A percentile compares a stretch with the other conserved stretches of the same genome.
These are phyloP conservation scores for Datisca glomerata DNA, from an alignment of 306 rosid species.

Conservation along the genomic window DNA sequence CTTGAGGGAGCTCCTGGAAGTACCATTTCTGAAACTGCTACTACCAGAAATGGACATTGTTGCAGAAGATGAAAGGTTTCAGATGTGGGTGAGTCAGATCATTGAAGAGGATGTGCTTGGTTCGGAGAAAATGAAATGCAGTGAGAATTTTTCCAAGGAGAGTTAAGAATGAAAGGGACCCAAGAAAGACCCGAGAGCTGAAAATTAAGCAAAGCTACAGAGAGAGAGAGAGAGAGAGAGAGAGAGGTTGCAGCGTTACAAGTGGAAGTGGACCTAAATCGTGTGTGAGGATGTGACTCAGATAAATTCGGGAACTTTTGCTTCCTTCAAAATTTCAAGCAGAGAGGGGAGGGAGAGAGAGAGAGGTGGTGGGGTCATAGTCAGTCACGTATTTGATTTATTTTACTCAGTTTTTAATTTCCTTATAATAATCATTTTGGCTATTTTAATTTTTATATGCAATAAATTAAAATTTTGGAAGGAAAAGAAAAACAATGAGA, in stretches of 20 bases:
- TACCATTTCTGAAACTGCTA: slow-evolving; percentile 36
- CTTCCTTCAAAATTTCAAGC: slow-evolving; percentile 11
- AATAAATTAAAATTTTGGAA: too few relatives aligned
- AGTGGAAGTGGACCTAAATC: slow-evolving; percentile 23
- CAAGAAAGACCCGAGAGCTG: slow-evolving; percentile 11
- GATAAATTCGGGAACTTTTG: slow-evolving; percentile 24
- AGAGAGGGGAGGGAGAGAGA: not conserved
- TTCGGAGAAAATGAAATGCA: slow-evolving; percentile 3
- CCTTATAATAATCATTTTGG: too few relatives aligned
- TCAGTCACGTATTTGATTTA: slow-evolving; percentile 2
- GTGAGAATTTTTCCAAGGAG: not conserved
- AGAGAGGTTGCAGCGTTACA: not conserved
- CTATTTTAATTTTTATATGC: too few relatives aligned
- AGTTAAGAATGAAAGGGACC: slow-evolving; percentile 2
- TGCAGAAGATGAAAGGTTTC: not conserved
- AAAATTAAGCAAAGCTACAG: slow-evolving; percentile 12
- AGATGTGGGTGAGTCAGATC: slow-evolving; percentile 10
- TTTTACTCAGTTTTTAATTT: too few relatives aligned
- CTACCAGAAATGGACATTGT: slow-evolving; percentile 64
- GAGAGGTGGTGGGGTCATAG: too few relatives aligned
- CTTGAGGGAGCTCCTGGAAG: slow-evolving; percentile 46
- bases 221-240: not conserved
- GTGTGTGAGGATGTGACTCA: slow-evolving; percentile 41
- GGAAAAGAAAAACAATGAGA: too few relatives aligned
- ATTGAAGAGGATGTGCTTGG: slow-evolving; percentile 12